Base-by-base conservation (phyloP, 441 rosid species). In the Euphorbia schlechtendalii region DNA sequence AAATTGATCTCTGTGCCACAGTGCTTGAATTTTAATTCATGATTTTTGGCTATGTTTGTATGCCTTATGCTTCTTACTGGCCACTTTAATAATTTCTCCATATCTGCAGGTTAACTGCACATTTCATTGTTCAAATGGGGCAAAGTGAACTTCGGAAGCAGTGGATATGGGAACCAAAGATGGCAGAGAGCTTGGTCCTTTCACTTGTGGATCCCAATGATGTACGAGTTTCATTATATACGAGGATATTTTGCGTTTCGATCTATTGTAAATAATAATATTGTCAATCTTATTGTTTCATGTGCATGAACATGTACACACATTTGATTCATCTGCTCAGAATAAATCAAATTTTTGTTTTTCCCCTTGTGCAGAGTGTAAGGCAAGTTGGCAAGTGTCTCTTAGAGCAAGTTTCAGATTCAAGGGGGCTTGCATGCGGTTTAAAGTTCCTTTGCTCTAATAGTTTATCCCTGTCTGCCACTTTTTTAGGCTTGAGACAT, bases 131-230 rank as follows among this genome's bases (percentile, higher is more conserved):
- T 76, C 86, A 80, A 75, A 73, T 85, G 78, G 91, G 88, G 38
- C 85, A 76, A 73, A 82, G 83, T 57, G 90, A 89, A 63, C 83
- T 80, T 72, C 76, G 76, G 69, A 86, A 84, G 79, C 91, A 86
- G 75, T 95, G 98, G 99, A 79, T 81, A 52, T 95, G 98, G 98
- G 96, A 92, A 73, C 97, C 98, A 65, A 77, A 79, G 73, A 95
- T 95, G 98, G 82, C 86, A 28, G 88, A 90, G 77, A 82, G 91
- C 72, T 77, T 95, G 78, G 83, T 92, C 78, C 96, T 92, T 75
- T 81, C 82, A 64, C 95, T 95, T 78, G 73, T 91, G 49, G 98
- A 95, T 81, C 88, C 98, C 66, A 88, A 86, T 83, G 99, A 95
- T 73, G 99, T 95, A 73, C 43, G 87, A 32, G 40, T 53, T 18